Evolutionary conservation across 2,329 filamentous ascomycete genomes (phyloP), one percentile per base, ranked within the genome.

Genomic region (Ascochyta lentis): DNA sequence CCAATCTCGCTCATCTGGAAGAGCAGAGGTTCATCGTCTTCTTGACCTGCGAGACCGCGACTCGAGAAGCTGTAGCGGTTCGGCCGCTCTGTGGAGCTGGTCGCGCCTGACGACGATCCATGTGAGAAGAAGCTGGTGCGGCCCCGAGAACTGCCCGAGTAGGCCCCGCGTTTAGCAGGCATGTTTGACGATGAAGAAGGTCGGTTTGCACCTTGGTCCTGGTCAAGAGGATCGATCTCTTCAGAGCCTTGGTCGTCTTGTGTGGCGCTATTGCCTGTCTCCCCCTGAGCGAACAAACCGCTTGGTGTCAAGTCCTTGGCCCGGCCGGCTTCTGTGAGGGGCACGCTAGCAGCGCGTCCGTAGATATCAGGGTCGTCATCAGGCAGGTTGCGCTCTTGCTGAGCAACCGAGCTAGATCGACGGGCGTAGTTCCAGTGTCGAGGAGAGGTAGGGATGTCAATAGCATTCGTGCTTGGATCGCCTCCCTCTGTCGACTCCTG

Each of bases 1-100:
- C 86, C 86, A 69, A 90, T 84, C 72, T 91, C 89, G 33, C 86
- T 89, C 80, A 91, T 86, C 60, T 89, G 86, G 72, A 91, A 91
- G 9, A 91, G 80, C 9, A 91, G 73, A 0, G 86, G 87, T 66
- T 91, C 89, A 50, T 90, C 89, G 56, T 89, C 86, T 23, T 84
- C 80, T 8, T 65, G 35, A n/a, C 77, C 74, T 0, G 71, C 69
- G 1, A 60, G 74, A 15, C 70, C 63, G 22, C 77, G 75, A 37
- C 79, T 77, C 0, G 77, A 75, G 42, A 79, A 78, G 52, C 79
- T 82, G 52, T 80, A 77, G 47, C 81, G 67, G 47, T 63, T 74
- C 12, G 68, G 69, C 12, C 71, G 69, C 38, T 74, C 72, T 2
- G 71, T 73, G 1, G 71, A 73, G 54, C 70, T 73, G 1, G 71